Conservation (phyloP, 2,329 filamentous ascomycete species). For the Colletotrichum sojae region DNA sequence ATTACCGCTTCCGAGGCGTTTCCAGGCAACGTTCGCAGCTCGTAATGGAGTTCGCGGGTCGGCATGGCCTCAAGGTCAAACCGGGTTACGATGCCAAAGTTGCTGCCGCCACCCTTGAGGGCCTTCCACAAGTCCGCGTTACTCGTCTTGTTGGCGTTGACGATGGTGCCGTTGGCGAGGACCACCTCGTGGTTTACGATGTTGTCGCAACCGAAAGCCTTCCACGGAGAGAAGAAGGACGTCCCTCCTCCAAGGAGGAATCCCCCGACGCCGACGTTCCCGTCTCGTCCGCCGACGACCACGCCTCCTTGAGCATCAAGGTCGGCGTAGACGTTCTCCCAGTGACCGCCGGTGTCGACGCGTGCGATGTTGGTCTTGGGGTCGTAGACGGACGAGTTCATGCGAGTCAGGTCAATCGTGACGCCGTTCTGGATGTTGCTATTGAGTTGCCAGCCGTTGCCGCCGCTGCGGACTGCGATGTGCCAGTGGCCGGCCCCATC, state of each 20-base stretch:
- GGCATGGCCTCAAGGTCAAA: conserved; percentile 24
- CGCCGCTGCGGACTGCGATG: conserved; percentile 66
- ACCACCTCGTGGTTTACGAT: conserved; percentile 59
- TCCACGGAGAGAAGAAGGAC: conserved; percentile 39
- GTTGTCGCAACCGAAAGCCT: conserved; percentile 57
- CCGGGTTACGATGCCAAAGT: conserved; percentile 58
- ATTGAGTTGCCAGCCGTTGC: conserved; percentile 54
- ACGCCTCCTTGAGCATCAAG: conserved; percentile 44
- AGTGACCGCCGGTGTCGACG: conserved; percentile 41
- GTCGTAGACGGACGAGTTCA: conserved; percentile 41
- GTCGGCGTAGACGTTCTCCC: conserved; percentile 34
- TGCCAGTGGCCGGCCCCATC: conserved; percentile 47
- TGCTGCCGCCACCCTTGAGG: conserved; percentile 62
- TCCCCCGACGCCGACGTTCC: conserved; percentile 50
- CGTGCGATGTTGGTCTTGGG: conserved; percentile 42
- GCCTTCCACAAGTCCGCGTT: conserved; percentile 60
- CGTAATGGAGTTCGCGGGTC: neutral
- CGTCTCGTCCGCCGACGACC: conserved; percentile 60
- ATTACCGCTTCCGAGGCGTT: conserved; percentile 36
- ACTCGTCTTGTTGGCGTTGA: conserved; percentile 52
- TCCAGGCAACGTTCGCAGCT: neutral
- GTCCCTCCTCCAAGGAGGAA: conserved; percentile 48
- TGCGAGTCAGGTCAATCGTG: conserved; percentile 46
- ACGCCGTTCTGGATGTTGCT: conserved; percentile 47
- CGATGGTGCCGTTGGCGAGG: conserved; percentile 56